Evolutionary conservation across 305 asterid species (phyloP).

Genomic region (Caryopteris hybrid): DNA sequence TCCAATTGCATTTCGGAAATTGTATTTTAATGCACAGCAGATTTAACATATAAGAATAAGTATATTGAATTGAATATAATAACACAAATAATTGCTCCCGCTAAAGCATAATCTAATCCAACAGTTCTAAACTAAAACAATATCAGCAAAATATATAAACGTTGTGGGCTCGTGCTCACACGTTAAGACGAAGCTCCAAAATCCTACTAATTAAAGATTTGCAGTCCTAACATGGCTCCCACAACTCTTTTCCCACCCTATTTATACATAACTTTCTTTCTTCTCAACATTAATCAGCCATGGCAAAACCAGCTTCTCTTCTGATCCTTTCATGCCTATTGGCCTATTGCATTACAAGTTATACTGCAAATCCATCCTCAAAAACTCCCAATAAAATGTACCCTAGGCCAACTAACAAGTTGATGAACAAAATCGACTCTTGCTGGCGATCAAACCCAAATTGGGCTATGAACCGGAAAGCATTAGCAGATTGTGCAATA

Average conservation of each 20-base stretch:
- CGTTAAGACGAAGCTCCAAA: conserved; percentile 30
- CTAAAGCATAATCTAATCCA: too few relatives aligned
- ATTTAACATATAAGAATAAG: too few relatives aligned
- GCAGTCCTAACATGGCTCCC: conserved; percentile 33
- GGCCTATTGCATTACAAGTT: conserved; percentile 19
- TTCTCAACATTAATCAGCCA: conserved; percentile 15
- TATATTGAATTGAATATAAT: too few relatives aligned
- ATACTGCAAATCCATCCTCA: conserved; percentile 12
- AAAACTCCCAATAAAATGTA: conserved; percentile 20
- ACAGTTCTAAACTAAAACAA: too few relatives aligned
- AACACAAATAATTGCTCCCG: too few relatives aligned
- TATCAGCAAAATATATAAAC: too few relatives aligned
- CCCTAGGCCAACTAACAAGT: conserved; percentile 19
- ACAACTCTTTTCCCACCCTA: conserved; percentile 12
- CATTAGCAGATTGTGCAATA: conserved; percentile 40
- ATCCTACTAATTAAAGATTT: conserved; percentile 24
- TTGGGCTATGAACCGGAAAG: conserved; percentile 43
- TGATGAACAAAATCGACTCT: conserved; percentile 44
- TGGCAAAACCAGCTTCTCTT: conserved; percentile 31
- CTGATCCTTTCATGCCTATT: conserved; percentile 31
- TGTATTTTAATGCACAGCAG: too few relatives aligned
- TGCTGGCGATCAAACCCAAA: conserved; percentile 49
- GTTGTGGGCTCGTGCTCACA: too few relatives aligned
- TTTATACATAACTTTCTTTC: conserved; percentile 2
- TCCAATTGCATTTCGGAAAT: too few relatives aligned